These are phyloP conservation scores for Rubroboletus pulcherrimus DNA, from an alignment of 768 basidiomycete species.

Conservation along the genomic window DNA sequence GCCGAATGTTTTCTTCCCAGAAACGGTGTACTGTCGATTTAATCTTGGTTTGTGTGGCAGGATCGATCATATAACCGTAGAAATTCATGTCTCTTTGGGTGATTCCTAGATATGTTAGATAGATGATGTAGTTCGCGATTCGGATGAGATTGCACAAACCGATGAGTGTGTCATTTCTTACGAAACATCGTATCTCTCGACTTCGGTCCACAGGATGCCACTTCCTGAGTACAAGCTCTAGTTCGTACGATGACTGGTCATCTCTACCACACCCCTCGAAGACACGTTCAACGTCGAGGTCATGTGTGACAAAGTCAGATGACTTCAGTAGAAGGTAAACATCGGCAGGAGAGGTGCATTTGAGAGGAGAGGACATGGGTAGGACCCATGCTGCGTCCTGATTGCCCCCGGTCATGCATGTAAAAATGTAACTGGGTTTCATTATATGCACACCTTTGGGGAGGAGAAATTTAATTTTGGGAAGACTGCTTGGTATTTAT, in stretches of 20 bases:
- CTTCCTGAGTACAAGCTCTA: slow-evolving; percentile 86
- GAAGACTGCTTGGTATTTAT: slow-evolving; percentile 78
- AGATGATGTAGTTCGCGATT: not conserved
- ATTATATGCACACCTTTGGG: slow-evolving; percentile 60
- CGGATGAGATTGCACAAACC: slow-evolving; percentile 43
- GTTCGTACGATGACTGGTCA: slow-evolving; percentile 41
- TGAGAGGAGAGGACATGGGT: slow-evolving; percentile 76
- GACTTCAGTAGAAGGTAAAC: slow-evolving; percentile 92
- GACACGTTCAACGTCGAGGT: slow-evolving; percentile 54
- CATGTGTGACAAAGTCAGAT: slow-evolving; percentile 85
- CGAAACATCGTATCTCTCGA: slow-evolving; percentile 89
- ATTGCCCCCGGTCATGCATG: not conserved
- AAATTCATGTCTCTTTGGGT: slow-evolving; percentile 86
- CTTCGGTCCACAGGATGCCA: slow-evolving; percentile 85
- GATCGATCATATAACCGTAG: slow-evolving; percentile 82
- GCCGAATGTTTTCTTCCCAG: slow-evolving; percentile 66
- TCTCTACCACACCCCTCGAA: slow-evolving; percentile 59
- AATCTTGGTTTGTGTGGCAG: slow-evolving; percentile 50
- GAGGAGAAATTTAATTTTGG: slow-evolving; percentile 96
- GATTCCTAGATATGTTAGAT: slow-evolving; percentile 49
- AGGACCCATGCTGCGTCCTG: slow-evolving; percentile 93
- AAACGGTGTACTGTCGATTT: slow-evolving; percentile 48
- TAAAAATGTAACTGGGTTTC: not conserved
- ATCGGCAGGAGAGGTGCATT: slow-evolving; percentile 84
- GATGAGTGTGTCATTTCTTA: slow-evolving; percentile 63